These are phyloP conservation scores for Avena eriantha DNA, from an alignment of 176 grass and related monocot genomes.

Conservation along the genomic window DNA sequence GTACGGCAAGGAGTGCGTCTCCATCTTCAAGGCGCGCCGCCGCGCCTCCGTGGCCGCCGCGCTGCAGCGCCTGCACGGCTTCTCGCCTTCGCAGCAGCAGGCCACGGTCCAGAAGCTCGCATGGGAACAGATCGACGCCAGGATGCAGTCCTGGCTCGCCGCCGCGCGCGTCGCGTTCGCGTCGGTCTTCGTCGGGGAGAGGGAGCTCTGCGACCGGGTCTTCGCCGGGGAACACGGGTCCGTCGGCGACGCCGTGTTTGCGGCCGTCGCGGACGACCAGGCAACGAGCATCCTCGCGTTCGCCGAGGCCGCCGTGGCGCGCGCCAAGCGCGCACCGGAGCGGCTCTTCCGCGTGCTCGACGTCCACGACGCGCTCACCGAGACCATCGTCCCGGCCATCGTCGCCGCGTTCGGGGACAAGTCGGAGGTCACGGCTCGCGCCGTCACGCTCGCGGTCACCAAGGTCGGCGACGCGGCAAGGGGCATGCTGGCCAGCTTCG, in stretches of 20 bases:
- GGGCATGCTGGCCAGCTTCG: constrained; percentile 40
- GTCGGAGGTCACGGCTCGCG: constrained; percentile 26
- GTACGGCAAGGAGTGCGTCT: constrained; percentile 75
- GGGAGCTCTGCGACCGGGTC: constrained; percentile 52
- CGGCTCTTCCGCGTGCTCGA: constrained; percentile 77
- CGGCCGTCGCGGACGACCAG: constrained; percentile 46
- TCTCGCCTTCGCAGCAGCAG: constrained; percentile 8
- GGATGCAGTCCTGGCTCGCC: constrained; percentile 59
- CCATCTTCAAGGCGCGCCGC: constrained; percentile 58
- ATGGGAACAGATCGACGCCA: constrained; percentile 53
- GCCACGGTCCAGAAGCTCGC: constrained; percentile 49
- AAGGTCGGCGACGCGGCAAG: constrained; percentile 46
- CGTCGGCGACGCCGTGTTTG: constrained; percentile 56
- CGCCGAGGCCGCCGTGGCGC: constrained; percentile 47
- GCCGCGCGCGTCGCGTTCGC: constrained; percentile 39
- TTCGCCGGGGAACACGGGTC: constrained; percentile 34
- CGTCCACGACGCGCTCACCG: constrained; percentile 52
- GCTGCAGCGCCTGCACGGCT: constrained; percentile 54
- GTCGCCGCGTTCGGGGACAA: constrained; percentile 37
- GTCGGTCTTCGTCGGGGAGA: constrained; percentile 48
- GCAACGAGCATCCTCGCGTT: constrained; percentile 46
- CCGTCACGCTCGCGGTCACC: background rate
- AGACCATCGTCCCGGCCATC: constrained; percentile 45
- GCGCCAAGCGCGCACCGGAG: constrained; percentile 50
- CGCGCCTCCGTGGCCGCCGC: constrained; percentile 38